Percentiles rank a stretch among this genome's conserved stretches.
Evolutionary conservation across 1,139 yeast species (phyloP).

Genomic region (Blastobotrys persicus): DNA sequence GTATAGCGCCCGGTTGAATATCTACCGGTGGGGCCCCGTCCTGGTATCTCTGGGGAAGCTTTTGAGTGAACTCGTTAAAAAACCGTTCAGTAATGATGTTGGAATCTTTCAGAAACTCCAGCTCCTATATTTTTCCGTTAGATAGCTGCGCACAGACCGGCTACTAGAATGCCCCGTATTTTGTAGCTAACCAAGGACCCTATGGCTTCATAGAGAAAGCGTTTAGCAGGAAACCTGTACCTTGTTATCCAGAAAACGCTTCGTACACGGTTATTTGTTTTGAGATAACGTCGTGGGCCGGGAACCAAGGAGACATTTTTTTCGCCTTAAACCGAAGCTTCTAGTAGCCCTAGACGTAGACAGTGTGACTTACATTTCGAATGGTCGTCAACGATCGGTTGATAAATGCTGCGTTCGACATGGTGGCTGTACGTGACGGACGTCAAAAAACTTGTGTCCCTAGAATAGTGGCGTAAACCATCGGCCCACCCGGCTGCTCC

Average conservation of each 20-base stretch:
- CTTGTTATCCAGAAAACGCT: too few relatives aligned
- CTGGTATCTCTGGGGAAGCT: constrained; percentile 60
- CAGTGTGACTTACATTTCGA: constrained; percentile 50
- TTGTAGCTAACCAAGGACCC: background rate
- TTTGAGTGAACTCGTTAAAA: constrained; percentile 48
- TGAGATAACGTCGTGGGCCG: too few relatives aligned
- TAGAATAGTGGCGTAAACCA: background rate
- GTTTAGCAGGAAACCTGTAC: too few relatives aligned
- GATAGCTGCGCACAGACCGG: background rate
- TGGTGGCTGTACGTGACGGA: constrained; percentile 36
- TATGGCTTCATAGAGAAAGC: background rate
- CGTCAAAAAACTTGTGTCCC: background rate
- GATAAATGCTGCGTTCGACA: constrained; percentile 49
- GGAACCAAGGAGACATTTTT: too few relatives aligned
- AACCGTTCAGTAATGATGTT: constrained; percentile 65
- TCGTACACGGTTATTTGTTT: too few relatives aligned
- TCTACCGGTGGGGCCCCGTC: constrained; percentile 53
- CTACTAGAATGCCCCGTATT: background rate
- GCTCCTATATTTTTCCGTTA: constrained; percentile 43
- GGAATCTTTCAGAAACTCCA: constrained; percentile 77
- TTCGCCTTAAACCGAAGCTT: too few relatives aligned
- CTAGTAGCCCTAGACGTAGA: background rate
- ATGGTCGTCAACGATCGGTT: constrained; percentile 76
- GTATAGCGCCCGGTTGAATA: constrained; percentile 16
- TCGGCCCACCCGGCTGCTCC: background rate